Evolutionary conservation across 2,329 filamentous ascomycete species (phyloP).

Genomic region (Huntiella abstrusa): DNA sequence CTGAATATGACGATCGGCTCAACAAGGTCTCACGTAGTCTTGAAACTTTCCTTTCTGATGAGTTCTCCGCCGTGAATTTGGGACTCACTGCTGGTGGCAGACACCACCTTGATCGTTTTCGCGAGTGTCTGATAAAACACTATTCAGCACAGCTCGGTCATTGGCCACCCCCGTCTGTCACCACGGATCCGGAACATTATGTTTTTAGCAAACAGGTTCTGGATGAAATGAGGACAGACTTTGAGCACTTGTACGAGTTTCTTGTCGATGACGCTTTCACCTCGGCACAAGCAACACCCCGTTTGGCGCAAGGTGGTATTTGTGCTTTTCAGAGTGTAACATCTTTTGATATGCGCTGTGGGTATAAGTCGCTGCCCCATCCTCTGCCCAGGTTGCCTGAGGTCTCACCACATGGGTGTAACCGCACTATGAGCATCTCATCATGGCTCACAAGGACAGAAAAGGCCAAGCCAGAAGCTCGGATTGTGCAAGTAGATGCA

Average conservation of each 20-base stretch:
- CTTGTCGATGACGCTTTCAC: slow-evolving; percentile 45
- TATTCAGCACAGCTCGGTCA: slow-evolving; percentile 51
- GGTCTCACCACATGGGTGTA: slow-evolving; percentile 8
- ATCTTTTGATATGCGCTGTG: slow-evolving; percentile 44
- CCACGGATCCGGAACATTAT: slow-evolving; percentile 25
- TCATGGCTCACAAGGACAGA: slow-evolving; percentile 24
- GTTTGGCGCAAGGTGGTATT: slow-evolving; percentile 43
- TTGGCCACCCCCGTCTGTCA: slow-evolving; percentile 41
- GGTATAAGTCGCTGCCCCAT: slow-evolving; percentile 40
- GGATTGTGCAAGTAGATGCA: slow-evolving; percentile 32
- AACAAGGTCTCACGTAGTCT: slow-evolving; percentile 38
- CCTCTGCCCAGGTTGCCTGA: slow-evolving; percentile 49
- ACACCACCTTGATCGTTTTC: slow-evolving; percentile 53
- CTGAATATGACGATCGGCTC: slow-evolving; percentile 48
- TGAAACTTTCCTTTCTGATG: slow-evolving; percentile 49
- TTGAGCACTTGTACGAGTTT: slow-evolving; percentile 50
- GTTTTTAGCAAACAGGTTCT: slow-evolving; percentile 33
- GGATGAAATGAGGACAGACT: slow-evolving; percentile 46
- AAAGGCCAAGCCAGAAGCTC: slow-evolving; percentile 28
- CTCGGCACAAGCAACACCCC: slow-evolving; percentile 28
- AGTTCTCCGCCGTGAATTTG: slow-evolving; percentile 47
- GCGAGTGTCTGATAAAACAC: slow-evolving; percentile 46
- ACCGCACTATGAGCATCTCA: slow-evolving; percentile 18
- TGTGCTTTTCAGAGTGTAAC: slow-evolving; percentile 50
- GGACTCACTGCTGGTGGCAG: slow-evolving; percentile 41